These are phyloP conservation scores for Coemansia biformis DNA, from an alignment of 192 early-diverging fungal species.

Conservation along the genomic window DNA sequence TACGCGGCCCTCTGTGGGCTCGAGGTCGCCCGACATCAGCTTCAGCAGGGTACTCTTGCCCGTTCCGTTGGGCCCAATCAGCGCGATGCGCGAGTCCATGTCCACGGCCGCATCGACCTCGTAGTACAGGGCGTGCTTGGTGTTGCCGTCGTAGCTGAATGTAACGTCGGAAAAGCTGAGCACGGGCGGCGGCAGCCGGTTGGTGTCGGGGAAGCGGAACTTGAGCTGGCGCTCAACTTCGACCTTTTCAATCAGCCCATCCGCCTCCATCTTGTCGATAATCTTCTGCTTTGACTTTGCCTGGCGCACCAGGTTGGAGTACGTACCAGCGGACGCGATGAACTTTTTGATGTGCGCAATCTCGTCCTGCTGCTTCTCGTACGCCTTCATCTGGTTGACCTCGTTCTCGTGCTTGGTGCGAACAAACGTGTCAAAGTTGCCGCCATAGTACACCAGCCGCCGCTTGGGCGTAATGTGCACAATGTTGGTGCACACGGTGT, in stretches of 20 bases:
- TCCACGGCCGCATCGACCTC: constrained; percentile 91
- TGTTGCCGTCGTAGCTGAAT: constrained; percentile 85
- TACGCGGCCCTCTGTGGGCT: constrained; percentile 78
- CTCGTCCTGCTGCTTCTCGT: too few species aligned
- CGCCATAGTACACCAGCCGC: too few species aligned
- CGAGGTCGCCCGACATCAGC: constrained; percentile 88
- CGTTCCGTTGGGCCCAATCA: constrained; percentile 93
- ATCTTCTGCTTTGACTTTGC: too few species aligned
- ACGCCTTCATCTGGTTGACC: too few species aligned
- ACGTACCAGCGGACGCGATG: too few species aligned
- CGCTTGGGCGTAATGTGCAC: too few species aligned
- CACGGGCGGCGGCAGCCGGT: constrained; percentile 91
- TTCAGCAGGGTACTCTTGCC: constrained; percentile 97
- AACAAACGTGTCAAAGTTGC: too few species aligned
- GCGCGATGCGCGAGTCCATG: constrained; percentile 97
- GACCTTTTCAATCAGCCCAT: constrained; percentile 95
- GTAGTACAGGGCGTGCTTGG: constrained; percentile 80
- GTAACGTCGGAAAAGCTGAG: constrained; percentile 86
- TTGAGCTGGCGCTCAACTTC: constrained; percentile 68
- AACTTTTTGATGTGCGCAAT: too few species aligned
- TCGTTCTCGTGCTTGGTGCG: too few species aligned
- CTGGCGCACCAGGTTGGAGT: too few species aligned
- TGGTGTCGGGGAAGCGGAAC: constrained; percentile 83
- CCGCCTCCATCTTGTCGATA: too few species aligned
- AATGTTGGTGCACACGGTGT: too few species aligned